Evolutionary conservation across 192 early-diverging fungal species (phyloP), one percentile per base, ranked within the genome.

Genomic region (Phycomyces nitens): DNA sequence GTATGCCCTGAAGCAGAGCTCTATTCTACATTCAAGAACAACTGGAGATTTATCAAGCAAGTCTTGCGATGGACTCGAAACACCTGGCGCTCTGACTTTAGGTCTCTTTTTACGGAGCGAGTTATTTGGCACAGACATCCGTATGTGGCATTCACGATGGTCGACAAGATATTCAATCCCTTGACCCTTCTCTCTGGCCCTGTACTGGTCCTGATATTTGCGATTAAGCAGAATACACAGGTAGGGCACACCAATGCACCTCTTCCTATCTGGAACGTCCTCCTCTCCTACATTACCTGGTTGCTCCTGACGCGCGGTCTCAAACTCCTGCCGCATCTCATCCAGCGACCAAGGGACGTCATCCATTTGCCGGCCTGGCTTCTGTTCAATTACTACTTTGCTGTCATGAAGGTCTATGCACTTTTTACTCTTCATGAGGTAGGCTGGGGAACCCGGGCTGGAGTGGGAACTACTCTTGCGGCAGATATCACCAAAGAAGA

Each of bases 111-210:
- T 50, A 72, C 70, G 23, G 84, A 85, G 61, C 60, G 82, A 9
- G 59, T 66, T 12, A 73, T 85, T 29, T 85, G 84, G 84, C 58
- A 22, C 11, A 77, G 81, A 20, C 77, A 85, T 26, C 84, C 84
- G 16, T 85, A 75, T 64, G 79, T 81, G 16, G 84, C 84, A 3
- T 85, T 83, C 59, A 82, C 80, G 11, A 85, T 85, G 84, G 42
- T 85, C 10, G 84, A 85, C 70, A 85, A 85, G 41, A 64, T 80
- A 11, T 79, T 85, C 69, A 85, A 85, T 60, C 84, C 84, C 0
- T 34, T 85, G 51, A 83, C 83, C 10, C 66, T 85, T 20, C 71
- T 85, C 12, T 70, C 78, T 23, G 84, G 84, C 4, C 84, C 84
- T 12, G 65, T 78, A 16, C 72, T 79, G 22, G 80, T 85, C 15